Evolutionary conservation across 2,329 filamentous ascomycete species (phyloP).

Genomic region (Fusarium sp.): DNA sequence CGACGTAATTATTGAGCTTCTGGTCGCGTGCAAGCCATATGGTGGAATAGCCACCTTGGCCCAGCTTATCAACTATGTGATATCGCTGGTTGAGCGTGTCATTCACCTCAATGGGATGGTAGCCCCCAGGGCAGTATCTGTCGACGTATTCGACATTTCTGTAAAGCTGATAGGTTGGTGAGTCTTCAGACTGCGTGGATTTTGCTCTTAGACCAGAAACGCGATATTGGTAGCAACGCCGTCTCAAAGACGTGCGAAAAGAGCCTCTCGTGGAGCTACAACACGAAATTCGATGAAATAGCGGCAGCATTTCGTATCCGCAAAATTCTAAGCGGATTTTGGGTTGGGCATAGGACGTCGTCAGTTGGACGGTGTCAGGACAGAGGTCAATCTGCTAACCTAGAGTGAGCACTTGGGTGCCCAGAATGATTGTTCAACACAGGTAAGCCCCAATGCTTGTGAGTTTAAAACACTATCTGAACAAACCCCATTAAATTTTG

Average conservation of each 20-base stretch:
- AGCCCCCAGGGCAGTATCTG: not conserved
- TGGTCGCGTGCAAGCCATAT: not conserved
- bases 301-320: too few species aligned
- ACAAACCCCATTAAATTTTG: not conserved
- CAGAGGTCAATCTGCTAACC: too few species aligned
- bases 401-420: not conserved
- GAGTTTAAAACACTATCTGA: not conserved
- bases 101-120: not conserved
- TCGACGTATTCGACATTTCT: not conserved
- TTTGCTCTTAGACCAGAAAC: too few species aligned
- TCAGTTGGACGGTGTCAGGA: too few species aligned
- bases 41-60: fast-evolving
- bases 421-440: not conserved
- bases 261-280: too few species aligned
- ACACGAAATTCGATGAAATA: too few species aligned
- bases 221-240: too few species aligned
- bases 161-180: not conserved
- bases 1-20: not conserved
- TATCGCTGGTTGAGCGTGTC: not conserved
- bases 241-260: too few species aligned
- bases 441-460: not conserved
- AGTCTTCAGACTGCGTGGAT: too few species aligned
- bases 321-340: too few species aligned
- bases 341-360: too few species aligned
- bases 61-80: not conserved